Evolutionary conservation across 164 flowering plant species (phyloP).

Genomic region (Liquidambar formosana): DNA sequence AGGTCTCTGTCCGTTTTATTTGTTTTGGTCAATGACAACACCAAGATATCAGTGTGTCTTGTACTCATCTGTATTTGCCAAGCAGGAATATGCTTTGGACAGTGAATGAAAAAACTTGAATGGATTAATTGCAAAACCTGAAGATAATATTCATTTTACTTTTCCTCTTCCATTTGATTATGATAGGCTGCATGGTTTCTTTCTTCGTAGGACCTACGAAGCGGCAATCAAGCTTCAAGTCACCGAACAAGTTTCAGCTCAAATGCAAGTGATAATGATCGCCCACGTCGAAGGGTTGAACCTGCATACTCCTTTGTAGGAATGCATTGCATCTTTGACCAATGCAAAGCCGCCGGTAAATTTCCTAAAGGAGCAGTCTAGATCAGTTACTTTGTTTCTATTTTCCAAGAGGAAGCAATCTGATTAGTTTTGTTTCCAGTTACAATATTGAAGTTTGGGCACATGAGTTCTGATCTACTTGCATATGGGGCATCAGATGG

Average conservation of each 20-base stretch:
- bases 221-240: constrained; percentile 48
- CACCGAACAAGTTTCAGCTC: constrained; percentile 79
- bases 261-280: constrained; percentile 69
- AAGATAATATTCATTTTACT: constrained; percentile 1
- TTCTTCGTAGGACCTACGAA: constrained; percentile 64
- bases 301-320: constrained; percentile 98
- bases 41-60: neutral
- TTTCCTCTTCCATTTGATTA: neutral
- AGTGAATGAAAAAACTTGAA: neutral
- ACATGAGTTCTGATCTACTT: constrained; percentile 92
- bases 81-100: neutral
- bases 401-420: constrained; percentile 7
- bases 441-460: constrained; percentile 94
- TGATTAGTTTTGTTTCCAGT: constrained; percentile 49
- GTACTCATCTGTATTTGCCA: neutral
- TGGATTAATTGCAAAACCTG: constrained; percentile 1
- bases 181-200: constrained; percentile 10
- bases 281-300: constrained; percentile 56
- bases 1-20: neutral
- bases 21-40: neutral
- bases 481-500: constrained; percentile 99
- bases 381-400: neutral
- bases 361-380: constrained; percentile 2
- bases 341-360: constrained; percentile 85
- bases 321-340: constrained; percentile 98